phyloP scores from a whole-genome alignment of 2,329 filamentous ascomycete species.

The Claviceps sp. region DNA sequence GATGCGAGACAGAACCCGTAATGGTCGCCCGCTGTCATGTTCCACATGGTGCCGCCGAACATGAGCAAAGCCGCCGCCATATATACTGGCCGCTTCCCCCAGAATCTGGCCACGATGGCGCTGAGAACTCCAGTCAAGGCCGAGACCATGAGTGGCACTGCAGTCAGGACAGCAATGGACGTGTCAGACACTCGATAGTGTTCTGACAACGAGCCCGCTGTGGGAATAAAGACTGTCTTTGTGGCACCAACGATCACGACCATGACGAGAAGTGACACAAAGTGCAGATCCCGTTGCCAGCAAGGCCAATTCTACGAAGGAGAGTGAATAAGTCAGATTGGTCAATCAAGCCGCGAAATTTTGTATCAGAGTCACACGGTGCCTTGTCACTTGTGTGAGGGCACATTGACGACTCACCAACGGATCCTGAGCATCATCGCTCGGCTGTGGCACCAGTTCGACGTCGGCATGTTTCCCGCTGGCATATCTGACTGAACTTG shows the following conservation, averaged over 20 bases:
- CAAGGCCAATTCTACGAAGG: slow-evolving; percentile 37
- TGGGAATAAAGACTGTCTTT: slow-evolving; percentile 40
- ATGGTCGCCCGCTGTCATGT: slow-evolving; percentile 26
- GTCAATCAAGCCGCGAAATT: no score
- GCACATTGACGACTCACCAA: slow-evolving; percentile 26
- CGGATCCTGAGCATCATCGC: slow-evolving; percentile 39
- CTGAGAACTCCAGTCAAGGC: slow-evolving; percentile 30
- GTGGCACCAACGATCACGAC: slow-evolving; percentile 33
- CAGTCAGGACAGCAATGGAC: slow-evolving; percentile 35
- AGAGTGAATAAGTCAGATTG: neutral
- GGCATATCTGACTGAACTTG: slow-evolving; percentile 32
- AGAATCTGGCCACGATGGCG: slow-evolving; percentile 29
- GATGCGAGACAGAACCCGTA: slow-evolving; percentile 36
- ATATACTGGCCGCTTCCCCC: slow-evolving; percentile 41
- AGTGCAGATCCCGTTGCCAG: slow-evolving; percentile 38
- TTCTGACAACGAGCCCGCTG: slow-evolving; percentile 30
- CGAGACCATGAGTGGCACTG: slow-evolving; percentile 37
- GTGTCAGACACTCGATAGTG: slow-evolving; percentile 33
- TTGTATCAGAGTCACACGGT: no score
- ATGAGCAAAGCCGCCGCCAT: slow-evolving; percentile 30
- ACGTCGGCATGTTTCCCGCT: slow-evolving; percentile 27
- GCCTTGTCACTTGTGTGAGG: no score
- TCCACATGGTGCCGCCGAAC: slow-evolving; percentile 38
- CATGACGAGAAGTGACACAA: slow-evolving; percentile 32
- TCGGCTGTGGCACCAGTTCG: slow-evolving; percentile 41